Evolutionary conservation across 1,139 yeast species (phyloP).

Genomic region (Sugiyamaella neomexicana): DNA sequence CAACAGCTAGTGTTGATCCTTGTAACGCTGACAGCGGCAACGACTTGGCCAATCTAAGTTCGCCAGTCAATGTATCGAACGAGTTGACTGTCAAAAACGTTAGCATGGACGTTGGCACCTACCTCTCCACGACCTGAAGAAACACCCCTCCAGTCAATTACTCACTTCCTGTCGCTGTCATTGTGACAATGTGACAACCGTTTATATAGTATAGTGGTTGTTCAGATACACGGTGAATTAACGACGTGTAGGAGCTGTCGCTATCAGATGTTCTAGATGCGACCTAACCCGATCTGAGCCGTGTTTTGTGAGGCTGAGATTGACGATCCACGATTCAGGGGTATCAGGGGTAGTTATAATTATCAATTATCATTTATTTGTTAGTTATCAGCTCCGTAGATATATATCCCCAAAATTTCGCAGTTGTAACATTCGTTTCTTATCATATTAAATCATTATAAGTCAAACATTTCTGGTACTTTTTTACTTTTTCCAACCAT

Average conservation of each 20-base stretch:
- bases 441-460: no score
- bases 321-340: background rate
- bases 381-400: background rate
- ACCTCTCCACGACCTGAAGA: no score
- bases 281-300: background rate
- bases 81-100: conserved; percentile 50
- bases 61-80: conserved; percentile 69
- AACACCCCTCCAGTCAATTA: no score
- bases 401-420: background rate
- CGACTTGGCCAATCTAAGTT: conserved; percentile 62
- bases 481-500: conserved; percentile 42
- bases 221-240: background rate
- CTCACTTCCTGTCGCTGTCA: conserved; percentile 6
- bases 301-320: background rate
- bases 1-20: conserved; percentile 77
- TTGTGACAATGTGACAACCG: background rate
- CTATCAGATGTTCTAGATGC: background rate
- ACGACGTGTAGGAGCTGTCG: background rate
- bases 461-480: no score
- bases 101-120: no score
- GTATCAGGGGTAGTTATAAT: background rate
- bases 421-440: background rate
- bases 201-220: background rate
- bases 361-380: background rate
- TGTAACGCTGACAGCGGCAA: conserved; percentile 65